These are phyloP conservation scores for Aspergillus nidulans DNA, from an alignment of 495 filamentous ascomycete species.

Conservation along the genomic window DNA sequence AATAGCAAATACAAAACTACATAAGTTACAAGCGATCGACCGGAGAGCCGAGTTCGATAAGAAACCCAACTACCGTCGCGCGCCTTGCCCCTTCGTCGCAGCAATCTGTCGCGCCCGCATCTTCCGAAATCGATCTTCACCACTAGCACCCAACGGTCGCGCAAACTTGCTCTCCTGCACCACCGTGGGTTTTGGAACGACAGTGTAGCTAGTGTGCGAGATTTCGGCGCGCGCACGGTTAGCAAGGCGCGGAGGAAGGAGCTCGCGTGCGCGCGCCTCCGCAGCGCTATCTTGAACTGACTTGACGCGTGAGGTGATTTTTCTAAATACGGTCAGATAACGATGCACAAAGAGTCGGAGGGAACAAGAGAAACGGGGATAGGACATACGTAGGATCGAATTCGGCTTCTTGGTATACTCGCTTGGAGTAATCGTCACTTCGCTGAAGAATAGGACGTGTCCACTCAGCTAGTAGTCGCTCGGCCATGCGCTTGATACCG, in stretches of 20 bases:
- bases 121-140: constrained; percentile 75
- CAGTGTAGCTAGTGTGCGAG: constrained; percentile 71
- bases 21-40: background rate
- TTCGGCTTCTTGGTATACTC: constrained; percentile 51
- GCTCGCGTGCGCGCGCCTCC: constrained; percentile 61
- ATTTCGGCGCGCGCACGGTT: constrained; percentile 71
- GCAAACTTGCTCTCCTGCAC: constrained; percentile 47
- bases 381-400: constrained; percentile 53
- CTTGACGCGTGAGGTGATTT: constrained; percentile 45
- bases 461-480: constrained; percentile 89
- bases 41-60: background rate
- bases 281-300: constrained; percentile 52
- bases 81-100: constrained; percentile 50
- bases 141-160: constrained; percentile 66
- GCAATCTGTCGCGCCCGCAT: constrained; percentile 69
- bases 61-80: constrained; percentile 23
- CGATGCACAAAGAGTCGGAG: background rate
- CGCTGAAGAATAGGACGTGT: constrained; percentile 91
- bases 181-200: constrained; percentile 64
- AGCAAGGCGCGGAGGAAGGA: constrained; percentile 62
- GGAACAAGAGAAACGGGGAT: background rate
- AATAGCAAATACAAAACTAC: constrained; percentile 5
- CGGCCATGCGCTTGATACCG: constrained; percentile 87
- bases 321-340: constrained; percentile 19
- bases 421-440: constrained; percentile 87